A percentile compares a stretch with the other conserved stretches of the same genome.
These are phyloP conservation scores for Chaetoceros muelleri DNA, from an alignment of 108 stramenopile genomes.

Conservation along the genomic window DNA sequence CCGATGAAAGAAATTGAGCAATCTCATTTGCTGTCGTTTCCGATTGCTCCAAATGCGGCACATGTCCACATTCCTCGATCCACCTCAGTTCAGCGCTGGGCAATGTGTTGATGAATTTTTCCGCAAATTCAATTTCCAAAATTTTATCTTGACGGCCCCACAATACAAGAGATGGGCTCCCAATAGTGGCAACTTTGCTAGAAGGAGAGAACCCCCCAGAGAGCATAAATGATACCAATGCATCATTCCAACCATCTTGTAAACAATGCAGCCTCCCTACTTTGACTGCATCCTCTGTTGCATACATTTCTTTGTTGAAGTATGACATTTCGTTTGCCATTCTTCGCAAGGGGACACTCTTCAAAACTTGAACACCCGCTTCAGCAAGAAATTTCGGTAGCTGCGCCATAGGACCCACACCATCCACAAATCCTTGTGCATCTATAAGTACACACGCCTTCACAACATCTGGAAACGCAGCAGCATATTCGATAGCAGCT, in stretches of 20 bases:
- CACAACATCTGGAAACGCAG: conserved; percentile 17
- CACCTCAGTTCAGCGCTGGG: conserved; percentile 62
- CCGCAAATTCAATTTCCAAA: conserved; percentile 74
- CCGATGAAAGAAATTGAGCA: conserved; percentile 33
- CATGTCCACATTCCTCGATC: conserved; percentile 91
- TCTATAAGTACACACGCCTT: conserved; percentile 61
- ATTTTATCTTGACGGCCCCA: conserved; percentile 93
- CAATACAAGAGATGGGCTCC: conserved; percentile 60
- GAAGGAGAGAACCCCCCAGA: conserved; percentile 82
- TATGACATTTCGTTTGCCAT: conserved; percentile 83
- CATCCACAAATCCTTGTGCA: conserved; percentile 87
- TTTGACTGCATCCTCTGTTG: conserved; percentile 81
- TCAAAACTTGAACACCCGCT: conserved; percentile 63
- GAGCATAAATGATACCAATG: conserved; percentile 68
- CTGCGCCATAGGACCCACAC: conserved; percentile 72
- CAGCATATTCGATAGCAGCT: conserved; percentile 67
- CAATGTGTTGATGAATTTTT: conserved; percentile 67
- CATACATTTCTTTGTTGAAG: conserved; percentile 49
- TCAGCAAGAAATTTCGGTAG: conserved; percentile 60
- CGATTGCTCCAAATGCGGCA: conserved; percentile 89
- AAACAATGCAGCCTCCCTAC: conserved; percentile 78
- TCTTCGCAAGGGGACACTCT: conserved; percentile 55
- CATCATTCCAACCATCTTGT: conserved; percentile 80
- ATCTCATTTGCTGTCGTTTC: conserved; percentile 67
- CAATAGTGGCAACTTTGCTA: conserved; percentile 47